Evolutionary conservation across 345 rosid genomes (phyloP).

Genomic region (Acer campestre): DNA sequence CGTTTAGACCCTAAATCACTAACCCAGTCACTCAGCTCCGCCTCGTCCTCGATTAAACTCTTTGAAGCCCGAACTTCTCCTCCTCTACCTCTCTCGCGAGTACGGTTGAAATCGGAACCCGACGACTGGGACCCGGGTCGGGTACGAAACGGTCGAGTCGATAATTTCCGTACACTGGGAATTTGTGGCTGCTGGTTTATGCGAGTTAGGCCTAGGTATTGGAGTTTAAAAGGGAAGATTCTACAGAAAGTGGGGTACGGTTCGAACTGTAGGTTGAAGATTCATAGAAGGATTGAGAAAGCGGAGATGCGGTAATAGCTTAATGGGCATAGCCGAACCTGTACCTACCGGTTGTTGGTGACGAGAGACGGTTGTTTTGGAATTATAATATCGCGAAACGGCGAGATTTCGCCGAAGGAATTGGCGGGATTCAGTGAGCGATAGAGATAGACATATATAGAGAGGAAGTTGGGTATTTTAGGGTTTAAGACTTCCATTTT

Average conservation of each 20-base stretch:
- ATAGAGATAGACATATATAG: neutral
- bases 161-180: constrained; percentile 34
- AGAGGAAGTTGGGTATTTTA: neutral
- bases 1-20: constrained; percentile 50
- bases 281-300: constrained; percentile 48
- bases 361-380: neutral
- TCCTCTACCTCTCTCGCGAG: constrained; percentile 29
- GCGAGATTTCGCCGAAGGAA: neutral
- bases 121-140: constrained; percentile 24
- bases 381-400: neutral
- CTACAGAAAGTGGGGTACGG: constrained; percentile 44
- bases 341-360: constrained; percentile 17
- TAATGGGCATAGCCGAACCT: constrained; percentile 40
- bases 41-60: constrained; percentile 91
- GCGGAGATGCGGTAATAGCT: constrained; percentile 56
- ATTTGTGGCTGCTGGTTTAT: constrained; percentile 4
- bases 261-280: constrained; percentile 25
- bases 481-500: constrained; percentile 18
- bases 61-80: constrained; percentile 42
- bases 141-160: constrained; percentile 43
- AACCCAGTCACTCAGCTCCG: constrained; percentile 83
- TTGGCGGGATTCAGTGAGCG: neutral
- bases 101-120: constrained; percentile 29
- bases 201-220: constrained; percentile 27
- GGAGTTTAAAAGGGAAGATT: constrained; percentile 47